Base-by-base conservation (phyloP, 140 eudicot species). In the Anethum foeniculum region DNA sequence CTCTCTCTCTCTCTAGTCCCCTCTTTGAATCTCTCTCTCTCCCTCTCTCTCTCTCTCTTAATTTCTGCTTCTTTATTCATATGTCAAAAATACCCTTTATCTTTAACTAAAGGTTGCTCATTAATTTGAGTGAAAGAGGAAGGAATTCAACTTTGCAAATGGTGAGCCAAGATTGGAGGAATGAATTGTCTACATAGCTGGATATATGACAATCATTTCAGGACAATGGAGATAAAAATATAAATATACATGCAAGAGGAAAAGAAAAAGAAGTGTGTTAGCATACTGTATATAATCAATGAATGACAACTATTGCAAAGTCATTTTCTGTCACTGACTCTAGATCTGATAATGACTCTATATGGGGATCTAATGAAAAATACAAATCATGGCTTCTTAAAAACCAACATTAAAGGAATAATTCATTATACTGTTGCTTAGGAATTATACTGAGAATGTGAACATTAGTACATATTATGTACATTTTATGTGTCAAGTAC, bases 1-100 rank as follows among this genome's bases (percentile, higher is more conserved):
- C 15, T 28, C 48, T 43, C 15, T 60, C 44, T 23, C 7, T 46
- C 49, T 10, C 15, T 43, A 3, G 43, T 39, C 43, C 43, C 43
- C 6, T 39, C 43, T 39, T 39, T 39, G 43, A 39, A 43, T 43
- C 47, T 43, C 47, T 43, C 47, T 43, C 47, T 43, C 47, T 14
- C 52, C 13, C 52, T 5, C 52, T 47, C 52, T 5, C 52, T 47
- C 52, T 47, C 52, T 47, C 52, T 47, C 18, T 21, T 76, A 79
- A 52, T 62, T 44, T 52, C 13, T 62, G 16, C 58, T 78, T 83
- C 15, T 62, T 79, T 85, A 81, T 84, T 85, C 77, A 81, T 78
- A 87, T 90, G 90, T 85, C 97, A 85, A 87, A 82, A 89, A 71
- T 89, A 81, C 94, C 96, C 91, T 90, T 87, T 84, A 91, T 80